Evolutionary conservation across 768 basidiomycete genomes (phyloP).

Genomic region (Rhodotorula diobovata): DNA sequence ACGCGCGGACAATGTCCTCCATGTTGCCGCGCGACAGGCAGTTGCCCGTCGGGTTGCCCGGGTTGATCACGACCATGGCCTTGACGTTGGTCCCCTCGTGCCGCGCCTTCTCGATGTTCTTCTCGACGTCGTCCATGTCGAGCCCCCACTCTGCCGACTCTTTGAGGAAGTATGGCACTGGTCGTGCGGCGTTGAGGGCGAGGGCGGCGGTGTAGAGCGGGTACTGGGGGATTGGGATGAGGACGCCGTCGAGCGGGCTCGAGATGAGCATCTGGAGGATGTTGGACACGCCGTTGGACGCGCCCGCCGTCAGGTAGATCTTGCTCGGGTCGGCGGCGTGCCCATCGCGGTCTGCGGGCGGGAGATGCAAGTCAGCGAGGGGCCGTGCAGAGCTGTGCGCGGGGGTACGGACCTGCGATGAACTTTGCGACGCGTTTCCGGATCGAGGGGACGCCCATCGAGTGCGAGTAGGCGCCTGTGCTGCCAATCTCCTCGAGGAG

Average conservation of each 20-base stretch:
- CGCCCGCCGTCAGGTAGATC: conserved; percentile 93
- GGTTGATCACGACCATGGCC: conserved; percentile 95
- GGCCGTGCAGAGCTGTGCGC: too few species aligned
- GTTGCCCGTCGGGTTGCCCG: conserved; percentile 93
- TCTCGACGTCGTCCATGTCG: conserved; percentile 62
- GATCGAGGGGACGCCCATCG: conserved; percentile 84
- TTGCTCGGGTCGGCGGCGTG: conserved; percentile 71
- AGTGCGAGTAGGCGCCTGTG: conserved; percentile 91
- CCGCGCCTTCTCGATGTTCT: conserved; percentile 62
- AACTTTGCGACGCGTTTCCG: conserved; percentile 82
- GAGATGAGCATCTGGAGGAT: conserved; percentile 74
- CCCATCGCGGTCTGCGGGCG: conserved; percentile 72
- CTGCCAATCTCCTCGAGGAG: conserved; percentile 82
- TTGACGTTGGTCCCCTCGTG: conserved; percentile 63
- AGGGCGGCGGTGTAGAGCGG: conserved; percentile 94
- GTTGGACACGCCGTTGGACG: conserved; percentile 87
- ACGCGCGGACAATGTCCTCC: conserved; percentile 69
- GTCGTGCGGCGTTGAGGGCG: conserved; percentile 71
- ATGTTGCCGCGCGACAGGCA: conserved; percentile 70
- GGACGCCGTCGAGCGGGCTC: conserved; percentile 64
- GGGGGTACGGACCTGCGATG: conserved; percentile 62
- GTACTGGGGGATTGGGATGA: conserved; percentile 98
- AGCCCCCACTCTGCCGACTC: conserved; percentile 80
- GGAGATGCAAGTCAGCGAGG: conserved; percentile 5
- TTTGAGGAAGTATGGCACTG: conserved; percentile 83